Evolutionary conservation across 768 basidiomycete genomes (phyloP), one percentile per base, ranked within the genome.

Genomic region (Leucogyrophana mollusca): DNA sequence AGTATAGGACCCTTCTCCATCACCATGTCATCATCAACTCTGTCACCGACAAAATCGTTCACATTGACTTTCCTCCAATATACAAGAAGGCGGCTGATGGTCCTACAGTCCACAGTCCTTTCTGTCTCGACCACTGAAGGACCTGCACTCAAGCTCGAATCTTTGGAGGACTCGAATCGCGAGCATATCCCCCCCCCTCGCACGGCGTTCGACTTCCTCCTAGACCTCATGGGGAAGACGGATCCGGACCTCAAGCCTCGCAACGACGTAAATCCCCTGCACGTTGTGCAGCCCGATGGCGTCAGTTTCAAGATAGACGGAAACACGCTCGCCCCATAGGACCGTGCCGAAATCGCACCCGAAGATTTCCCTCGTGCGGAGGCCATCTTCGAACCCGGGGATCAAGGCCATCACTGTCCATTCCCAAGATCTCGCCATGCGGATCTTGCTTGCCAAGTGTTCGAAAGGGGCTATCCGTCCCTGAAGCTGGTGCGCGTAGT

Each of bases 361-460:
- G 87, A 88, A 63, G 94, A 97, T 65, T 84, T 87, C 61, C 73
- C 82, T 18, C 92, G 94, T 30, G 88, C 92, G 2, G 87, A 95
- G 11, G 94, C 87, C 4, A 93, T 98, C 59, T 97, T 92, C 69
- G 94, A 96, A 66, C 83, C 96, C 18, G 94, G 88, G 5, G 79
- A 18, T 76, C 84, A 6, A 94, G 96, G 59, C 70, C 80, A 0
- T 80, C 87, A 13, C 74, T 97, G 27, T 91, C 94, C 40, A 95
- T 95, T 93, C 95, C 95, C 2, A 94, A 98, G 63, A 70, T 93
- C 5, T 71, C 17, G 81, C 78, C 4, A 70, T 76, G 56, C 74
- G 87, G 69, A 69, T 24, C 55, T 77, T 38, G 94, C 94, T 1
- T 72, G 93, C 42, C 76, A 77, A 47, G 85, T 95, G 17, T 95